Evolutionary conservation across 2,329 filamentous ascomycete species (phyloP).

Genomic region (Neonectria hederae): DNA sequence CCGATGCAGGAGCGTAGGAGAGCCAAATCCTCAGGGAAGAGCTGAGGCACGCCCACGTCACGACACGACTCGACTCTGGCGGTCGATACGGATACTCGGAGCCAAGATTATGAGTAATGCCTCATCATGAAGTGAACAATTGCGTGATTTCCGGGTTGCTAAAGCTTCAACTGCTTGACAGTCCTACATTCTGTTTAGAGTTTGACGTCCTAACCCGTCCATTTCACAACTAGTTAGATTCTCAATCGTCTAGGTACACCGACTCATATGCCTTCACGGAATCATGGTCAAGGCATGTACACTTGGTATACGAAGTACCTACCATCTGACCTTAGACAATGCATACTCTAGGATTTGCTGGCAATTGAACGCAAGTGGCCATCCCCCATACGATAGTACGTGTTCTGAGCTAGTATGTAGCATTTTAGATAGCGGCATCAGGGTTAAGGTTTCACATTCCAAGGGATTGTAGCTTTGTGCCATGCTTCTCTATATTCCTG

Average conservation of each 20-base stretch:
- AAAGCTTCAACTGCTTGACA: background rate
- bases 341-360: too few species aligned
- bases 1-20: conserved; percentile 11
- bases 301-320: too few species aligned
- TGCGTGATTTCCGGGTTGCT: background rate
- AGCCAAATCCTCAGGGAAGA: conserved; percentile 1
- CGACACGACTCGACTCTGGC: background rate
- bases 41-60: conserved; percentile 9
- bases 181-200: background rate
- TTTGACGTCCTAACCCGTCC: background rate
- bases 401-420: too few species aligned
- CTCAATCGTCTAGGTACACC: background rate
- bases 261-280: background rate
- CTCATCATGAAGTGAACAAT: background rate
- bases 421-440: too few species aligned
- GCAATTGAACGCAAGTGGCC: too few species aligned
- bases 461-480: too few species aligned
- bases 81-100: background rate
- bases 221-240: background rate
- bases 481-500: too few species aligned
- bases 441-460: too few species aligned
- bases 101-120: background rate
- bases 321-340: too few species aligned
- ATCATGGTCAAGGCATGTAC: background rate
- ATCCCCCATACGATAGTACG: too few species aligned